phyloP scores from a whole-genome alignment of 2,329 filamentous ascomycete species.

The Diaporthe caulivora region DNA sequence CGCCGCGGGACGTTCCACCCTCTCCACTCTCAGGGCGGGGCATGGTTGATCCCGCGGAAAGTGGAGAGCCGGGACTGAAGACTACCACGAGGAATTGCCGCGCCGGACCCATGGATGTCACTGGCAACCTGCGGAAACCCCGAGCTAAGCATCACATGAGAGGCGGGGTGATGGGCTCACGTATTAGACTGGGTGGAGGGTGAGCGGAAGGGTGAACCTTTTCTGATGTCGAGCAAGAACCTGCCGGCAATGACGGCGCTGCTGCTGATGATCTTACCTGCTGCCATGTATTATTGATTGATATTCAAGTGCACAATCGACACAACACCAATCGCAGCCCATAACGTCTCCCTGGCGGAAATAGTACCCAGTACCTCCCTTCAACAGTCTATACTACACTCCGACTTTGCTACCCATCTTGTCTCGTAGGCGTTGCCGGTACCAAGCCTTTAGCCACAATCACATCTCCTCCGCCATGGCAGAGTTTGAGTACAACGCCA shows the following conservation, averaged over 20 bases:
- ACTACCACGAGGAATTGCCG: background rate
- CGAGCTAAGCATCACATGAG: background rate
- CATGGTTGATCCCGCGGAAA: slow-evolving; percentile 23
- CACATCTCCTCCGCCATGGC: slow-evolving; percentile 52
- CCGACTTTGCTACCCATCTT: background rate
- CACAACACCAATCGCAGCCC: background rate
- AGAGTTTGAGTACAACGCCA: slow-evolving; percentile 65
- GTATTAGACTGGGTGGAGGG: background rate
- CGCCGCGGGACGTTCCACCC: background rate
- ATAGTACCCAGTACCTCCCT: background rate
- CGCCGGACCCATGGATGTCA: background rate
- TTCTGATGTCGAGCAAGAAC: background rate
- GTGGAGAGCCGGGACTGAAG: background rate
- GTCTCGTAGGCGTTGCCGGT: background rate
- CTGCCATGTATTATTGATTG: background rate
- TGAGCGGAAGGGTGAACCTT: background rate
- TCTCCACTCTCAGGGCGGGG: background rate
- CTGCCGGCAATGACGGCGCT: background rate
- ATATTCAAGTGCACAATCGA: too few relatives aligned
- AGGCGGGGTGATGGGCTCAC: background rate
- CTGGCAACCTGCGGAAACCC: background rate
- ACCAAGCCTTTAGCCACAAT: background rate
- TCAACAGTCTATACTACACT: background rate
- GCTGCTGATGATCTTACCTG: background rate
- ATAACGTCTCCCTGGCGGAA: background rate